Evolutionary conservation across 257 asterid genomes (phyloP).

Genomic region (Salvia rosmarinus): DNA sequence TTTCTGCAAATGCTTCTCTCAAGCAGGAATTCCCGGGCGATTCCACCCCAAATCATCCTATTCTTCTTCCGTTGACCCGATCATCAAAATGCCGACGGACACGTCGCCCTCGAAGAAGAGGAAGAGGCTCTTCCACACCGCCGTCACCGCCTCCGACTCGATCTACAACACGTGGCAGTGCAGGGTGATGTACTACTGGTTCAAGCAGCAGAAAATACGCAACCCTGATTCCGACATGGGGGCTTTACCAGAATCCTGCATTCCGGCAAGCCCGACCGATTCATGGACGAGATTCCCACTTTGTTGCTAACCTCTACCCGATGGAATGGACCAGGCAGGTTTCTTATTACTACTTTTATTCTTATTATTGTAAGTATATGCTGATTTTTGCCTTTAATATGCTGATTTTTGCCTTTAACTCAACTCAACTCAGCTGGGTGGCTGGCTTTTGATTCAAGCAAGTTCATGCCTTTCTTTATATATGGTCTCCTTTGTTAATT

Average conservation of each 20-base stretch:
- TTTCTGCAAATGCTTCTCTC: conserved; percentile 87
- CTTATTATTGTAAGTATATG: no score
- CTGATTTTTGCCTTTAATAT: no score
- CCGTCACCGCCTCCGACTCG: conserved; percentile 89
- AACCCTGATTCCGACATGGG: conserved; percentile 75
- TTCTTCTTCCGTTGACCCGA: conserved; percentile 56
- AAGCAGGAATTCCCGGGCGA: conserved; percentile 77
- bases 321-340: conserved; percentile 71
- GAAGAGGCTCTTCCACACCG: conserved; percentile 82
- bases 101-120: conserved; percentile 28
- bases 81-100: conserved; percentile 73
- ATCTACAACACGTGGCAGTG: conserved; percentile 96
- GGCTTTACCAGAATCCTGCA: conserved; percentile 92
- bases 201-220: conserved; percentile 56
- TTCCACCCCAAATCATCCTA: conserved; percentile 29
- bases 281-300: conserved; percentile 97
- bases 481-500: no score
- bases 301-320: conserved; percentile 87
- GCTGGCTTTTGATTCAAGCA: no score
- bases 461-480: no score
- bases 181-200: conserved; percentile 96
- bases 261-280: conserved; percentile 66
- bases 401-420: no score
- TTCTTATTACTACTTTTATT: no score
- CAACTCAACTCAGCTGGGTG: no score